Evolutionary conservation across 1,284 basidiomycete genomes (phyloP).

Genomic region (Boletus mariae): DNA sequence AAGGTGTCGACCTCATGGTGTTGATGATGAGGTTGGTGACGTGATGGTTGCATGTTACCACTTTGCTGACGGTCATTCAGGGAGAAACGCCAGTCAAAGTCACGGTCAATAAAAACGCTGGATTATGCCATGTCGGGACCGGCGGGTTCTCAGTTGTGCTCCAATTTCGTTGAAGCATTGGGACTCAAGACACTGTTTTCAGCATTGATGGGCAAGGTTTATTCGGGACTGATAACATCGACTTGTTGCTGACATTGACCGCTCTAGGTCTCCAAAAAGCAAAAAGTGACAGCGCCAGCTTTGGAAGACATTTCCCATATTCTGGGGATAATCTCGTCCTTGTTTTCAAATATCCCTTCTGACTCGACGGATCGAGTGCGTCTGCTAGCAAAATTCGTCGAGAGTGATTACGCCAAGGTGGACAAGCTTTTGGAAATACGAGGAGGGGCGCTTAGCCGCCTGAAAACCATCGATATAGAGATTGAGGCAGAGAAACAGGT

Average conservation of each 20-base stretch:
- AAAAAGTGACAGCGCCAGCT: conserved; percentile 54
- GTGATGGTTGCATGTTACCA: neutral
- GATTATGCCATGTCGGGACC: conserved; percentile 88
- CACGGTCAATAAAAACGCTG: conserved; percentile 84
- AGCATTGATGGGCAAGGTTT: conserved; percentile 90
- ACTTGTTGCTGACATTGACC: conserved; percentile 4
- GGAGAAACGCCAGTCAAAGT: conserved; percentile 78
- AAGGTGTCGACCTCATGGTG: conserved; percentile 96
- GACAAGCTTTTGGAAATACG: conserved; percentile 90
- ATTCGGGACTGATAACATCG: conserved; percentile 7
- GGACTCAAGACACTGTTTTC: conserved; percentile 90
- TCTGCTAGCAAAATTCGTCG: conserved; percentile 90
- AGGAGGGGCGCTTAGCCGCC: conserved; percentile 59
- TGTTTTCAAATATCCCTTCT: conserved; percentile 86
- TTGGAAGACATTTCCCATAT: conserved; percentile 86
- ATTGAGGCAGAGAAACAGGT: conserved; percentile 69
- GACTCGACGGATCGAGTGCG: conserved; percentile 82
- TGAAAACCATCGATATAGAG: conserved; percentile 58
- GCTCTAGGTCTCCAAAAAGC: conserved; percentile 54
- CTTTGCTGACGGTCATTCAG: conserved; percentile 40
- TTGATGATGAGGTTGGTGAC: conserved; percentile 84
- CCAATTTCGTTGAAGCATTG: conserved; percentile 81
- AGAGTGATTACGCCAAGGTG: conserved; percentile 86
- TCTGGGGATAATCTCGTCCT: conserved; percentile 82
- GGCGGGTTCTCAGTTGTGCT: conserved; percentile 73